A percentile compares a stretch with the other conserved stretches of the same genome.
phyloP scores from a whole-genome alignment of 257 asterid species.

The Schizonepeta tenuifolia region DNA sequence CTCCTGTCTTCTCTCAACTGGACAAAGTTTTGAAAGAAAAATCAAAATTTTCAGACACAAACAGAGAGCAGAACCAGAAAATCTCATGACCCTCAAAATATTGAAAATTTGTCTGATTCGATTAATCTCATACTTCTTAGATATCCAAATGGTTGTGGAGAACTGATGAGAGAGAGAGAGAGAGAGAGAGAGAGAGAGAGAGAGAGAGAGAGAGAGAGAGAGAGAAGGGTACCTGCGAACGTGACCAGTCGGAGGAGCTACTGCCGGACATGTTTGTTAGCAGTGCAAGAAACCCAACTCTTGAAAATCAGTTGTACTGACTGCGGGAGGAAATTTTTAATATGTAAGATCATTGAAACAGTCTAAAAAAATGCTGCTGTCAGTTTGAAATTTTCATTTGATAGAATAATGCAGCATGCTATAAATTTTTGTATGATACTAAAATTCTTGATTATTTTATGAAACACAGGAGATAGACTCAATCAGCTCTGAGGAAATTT shows the following conservation, averaged over 20 bases:
- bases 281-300: constrained; percentile 30
- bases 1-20: constrained; percentile 50
- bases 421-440: not conserved
- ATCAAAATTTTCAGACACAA: not conserved
- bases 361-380: constrained; percentile 33
- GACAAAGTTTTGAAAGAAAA: not conserved
- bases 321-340: constrained; percentile 12
- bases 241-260: constrained; percentile 57
- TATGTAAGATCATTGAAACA: constrained; percentile 36
- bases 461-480: constrained; percentile 25
- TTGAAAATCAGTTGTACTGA: no score
- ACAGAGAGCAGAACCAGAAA: not conserved
- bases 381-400: constrained; percentile 17
- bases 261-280: constrained; percentile 47
- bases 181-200: not conserved
- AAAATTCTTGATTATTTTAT: constrained; percentile 3
- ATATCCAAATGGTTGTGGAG: not conserved
- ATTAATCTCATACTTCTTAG: not conserved
- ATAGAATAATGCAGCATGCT: constrained; percentile 26
- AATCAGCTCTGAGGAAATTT: constrained; percentile 23
- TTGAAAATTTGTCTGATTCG: not conserved
- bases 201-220: not conserved
- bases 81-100: not conserved
- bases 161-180: not conserved
- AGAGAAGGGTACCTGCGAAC: constrained; percentile 44